phyloP scores from a whole-genome alignment of 1,284 basidiomycete species.

The Cystobasidium sp. region DNA sequence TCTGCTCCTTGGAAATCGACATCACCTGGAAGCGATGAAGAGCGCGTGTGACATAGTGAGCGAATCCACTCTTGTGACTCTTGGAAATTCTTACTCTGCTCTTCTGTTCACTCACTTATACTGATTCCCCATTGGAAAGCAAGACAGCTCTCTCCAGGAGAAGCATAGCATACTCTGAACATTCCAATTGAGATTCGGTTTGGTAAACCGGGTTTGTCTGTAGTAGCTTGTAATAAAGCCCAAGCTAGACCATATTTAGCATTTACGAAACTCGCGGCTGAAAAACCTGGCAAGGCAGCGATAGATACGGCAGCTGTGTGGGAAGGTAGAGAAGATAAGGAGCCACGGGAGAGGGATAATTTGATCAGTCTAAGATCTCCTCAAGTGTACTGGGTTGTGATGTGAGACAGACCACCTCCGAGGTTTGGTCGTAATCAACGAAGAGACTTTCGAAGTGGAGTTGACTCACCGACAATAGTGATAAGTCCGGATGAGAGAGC shows the following conservation, averaged over 20 bases:
- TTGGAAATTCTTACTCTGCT: background rate
- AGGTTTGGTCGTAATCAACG: too few species aligned
- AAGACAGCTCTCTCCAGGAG: constrained; percentile 31
- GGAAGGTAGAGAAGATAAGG: background rate
- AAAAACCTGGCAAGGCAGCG: constrained; percentile 52
- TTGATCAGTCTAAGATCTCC: too few species aligned
- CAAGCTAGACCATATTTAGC: constrained; percentile 25
- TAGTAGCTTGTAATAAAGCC: constrained; percentile 31
- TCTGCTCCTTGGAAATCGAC: constrained; percentile 38
- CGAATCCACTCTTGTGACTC: background rate
- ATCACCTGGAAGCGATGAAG: background rate
- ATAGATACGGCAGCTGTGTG: constrained; percentile 20
- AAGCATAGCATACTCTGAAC: constrained; percentile 41
- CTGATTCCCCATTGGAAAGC: constrained; percentile 37
- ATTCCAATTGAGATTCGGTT: constrained; percentile 25
- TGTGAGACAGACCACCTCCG: too few species aligned
- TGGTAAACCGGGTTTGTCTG: constrained; percentile 12
- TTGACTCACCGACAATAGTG: constrained; percentile 15
- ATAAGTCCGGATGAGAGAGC: constrained; percentile 15
- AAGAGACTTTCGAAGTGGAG: too few species aligned
- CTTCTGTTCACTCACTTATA: constrained; percentile 11
- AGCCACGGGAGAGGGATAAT: background rate
- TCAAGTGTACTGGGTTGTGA: too few species aligned
- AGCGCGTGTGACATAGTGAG: background rate
- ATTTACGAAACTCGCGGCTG: constrained; percentile 33